Evolutionary conservation across 192 early-diverging fungal species (phyloP).

Genomic region (Phlyctochytrium planicorne): DNA sequence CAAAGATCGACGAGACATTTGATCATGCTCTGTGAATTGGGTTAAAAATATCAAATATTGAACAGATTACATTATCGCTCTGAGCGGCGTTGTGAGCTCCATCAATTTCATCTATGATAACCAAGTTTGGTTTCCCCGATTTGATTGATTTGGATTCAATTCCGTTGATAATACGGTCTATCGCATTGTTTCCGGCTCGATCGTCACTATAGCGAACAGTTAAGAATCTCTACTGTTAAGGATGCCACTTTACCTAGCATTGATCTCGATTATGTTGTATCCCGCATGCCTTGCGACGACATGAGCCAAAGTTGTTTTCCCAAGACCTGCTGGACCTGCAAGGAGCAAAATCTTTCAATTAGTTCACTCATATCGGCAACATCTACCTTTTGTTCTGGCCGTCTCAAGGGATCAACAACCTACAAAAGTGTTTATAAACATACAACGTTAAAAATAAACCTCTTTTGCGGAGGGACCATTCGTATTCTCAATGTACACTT

Average conservation of each 20-base stretch:
- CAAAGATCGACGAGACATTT: constrained; percentile 70
- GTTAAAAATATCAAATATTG: no score
- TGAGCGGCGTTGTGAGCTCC: constrained; percentile 74
- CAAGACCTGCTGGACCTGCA: constrained; percentile 89
- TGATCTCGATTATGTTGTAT: constrained; percentile 90
- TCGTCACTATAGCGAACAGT: constrained; percentile 73
- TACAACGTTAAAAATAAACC: background rate
- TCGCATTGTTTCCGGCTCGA: constrained; percentile 72
- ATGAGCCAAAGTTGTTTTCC: constrained; percentile 97
- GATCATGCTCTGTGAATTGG: constrained; percentile 73
- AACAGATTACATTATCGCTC: constrained; percentile 57
- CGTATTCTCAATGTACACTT: no score
- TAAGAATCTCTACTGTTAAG: constrained; percentile 6
- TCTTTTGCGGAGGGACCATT: no score
- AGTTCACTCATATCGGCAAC: background rate
- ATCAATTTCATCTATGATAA: constrained; percentile 97
- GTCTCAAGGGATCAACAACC: constrained; percentile 44
- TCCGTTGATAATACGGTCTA: constrained; percentile 71
- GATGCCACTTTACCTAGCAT: constrained; percentile 56
- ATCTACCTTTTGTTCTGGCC: constrained; percentile 62
- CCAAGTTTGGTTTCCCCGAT: constrained; percentile 68
- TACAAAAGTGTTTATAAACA: background rate
- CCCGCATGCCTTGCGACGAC: constrained; percentile 86
- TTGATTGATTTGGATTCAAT: constrained; percentile 73
- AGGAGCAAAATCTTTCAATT: constrained; percentile 62